Conservation (phyloP, 1,139 yeast genomes). For the Blastobotrys proliferans region DNA sequence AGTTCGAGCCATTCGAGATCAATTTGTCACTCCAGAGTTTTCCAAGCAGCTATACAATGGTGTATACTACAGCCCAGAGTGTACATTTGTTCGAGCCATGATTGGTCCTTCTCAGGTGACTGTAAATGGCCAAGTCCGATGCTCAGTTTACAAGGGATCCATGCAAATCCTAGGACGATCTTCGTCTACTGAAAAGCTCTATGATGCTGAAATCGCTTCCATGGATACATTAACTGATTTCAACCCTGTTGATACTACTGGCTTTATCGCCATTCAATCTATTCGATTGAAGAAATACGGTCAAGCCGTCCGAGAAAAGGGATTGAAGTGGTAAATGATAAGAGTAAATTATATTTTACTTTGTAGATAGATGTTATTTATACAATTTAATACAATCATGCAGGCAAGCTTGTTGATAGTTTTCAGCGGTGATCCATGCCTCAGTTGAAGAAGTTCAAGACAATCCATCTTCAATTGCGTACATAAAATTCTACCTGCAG, state of each 20-base stretch:
- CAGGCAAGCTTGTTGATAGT: no score
- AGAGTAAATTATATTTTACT: no score
- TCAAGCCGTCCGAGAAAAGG: constrained; percentile 83
- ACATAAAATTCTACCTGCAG: no score
- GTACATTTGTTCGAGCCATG: constrained; percentile 92
- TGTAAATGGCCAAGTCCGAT: constrained; percentile 95
- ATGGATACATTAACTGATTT: constrained; percentile 99
- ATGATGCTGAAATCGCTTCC: constrained; percentile 96
- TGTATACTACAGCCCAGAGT: constrained; percentile 96
- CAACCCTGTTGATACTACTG: constrained; percentile 94
- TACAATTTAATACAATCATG: no score
- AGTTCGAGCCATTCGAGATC: constrained; percentile 95
- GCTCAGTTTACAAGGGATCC: constrained; percentile 88
- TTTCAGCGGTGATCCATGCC: no score
- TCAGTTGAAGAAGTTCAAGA: no score
- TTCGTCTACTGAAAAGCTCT: constrained; percentile 89
- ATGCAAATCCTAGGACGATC: constrained; percentile 85
- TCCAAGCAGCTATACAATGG: constrained; percentile 93
- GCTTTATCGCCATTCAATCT: constrained; percentile 96
- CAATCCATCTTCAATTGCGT: no score
- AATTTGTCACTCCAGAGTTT: constrained; percentile 89
- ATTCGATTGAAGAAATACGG: constrained; percentile 98
- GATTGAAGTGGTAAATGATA: constrained; percentile 44
- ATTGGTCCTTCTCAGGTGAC: constrained; percentile 90
- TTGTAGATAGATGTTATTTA: no score